These are phyloP conservation scores for Candida ortonii DNA, from an alignment of 805 yeast genomes.

Conservation along the genomic window DNA sequence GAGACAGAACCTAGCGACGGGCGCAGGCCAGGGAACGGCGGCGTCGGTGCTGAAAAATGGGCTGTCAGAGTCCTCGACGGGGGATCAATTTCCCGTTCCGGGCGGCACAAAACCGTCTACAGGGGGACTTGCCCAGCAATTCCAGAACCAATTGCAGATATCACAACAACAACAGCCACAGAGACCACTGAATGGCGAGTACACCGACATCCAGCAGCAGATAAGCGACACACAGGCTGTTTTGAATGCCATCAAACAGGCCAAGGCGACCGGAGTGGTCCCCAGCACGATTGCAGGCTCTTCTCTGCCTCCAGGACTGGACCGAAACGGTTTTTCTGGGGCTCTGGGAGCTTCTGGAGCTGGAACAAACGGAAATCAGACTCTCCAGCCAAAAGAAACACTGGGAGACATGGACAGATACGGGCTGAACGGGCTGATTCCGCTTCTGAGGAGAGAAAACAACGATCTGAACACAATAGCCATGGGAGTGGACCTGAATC, in stretches of 20 bases:
- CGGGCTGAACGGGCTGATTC: slow-evolving; percentile 64
- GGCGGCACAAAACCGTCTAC: slow-evolving; percentile 15
- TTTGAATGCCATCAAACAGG: slow-evolving; percentile 25
- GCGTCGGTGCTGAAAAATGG: slow-evolving; percentile 4
- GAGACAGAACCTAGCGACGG: slow-evolving; percentile 13
- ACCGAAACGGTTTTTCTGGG: not conserved
- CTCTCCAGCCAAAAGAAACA: not conserved
- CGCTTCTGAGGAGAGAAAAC: slow-evolving; percentile 60
- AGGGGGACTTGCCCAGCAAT: slow-evolving; percentile 4
- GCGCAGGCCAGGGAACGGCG: slow-evolving; percentile 15
- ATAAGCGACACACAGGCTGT: slow-evolving; percentile 26
- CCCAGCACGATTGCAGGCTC: slow-evolving; percentile 9
- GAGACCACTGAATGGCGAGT: slow-evolving; percentile 9
- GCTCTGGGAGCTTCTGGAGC: slow-evolving; percentile 1
- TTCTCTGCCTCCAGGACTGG: not conserved
- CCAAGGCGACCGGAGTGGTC: slow-evolving; percentile 13
- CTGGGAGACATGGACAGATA: slow-evolving; percentile 51
- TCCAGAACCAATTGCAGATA: slow-evolving; percentile 3
- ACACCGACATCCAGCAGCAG: slow-evolving; percentile 23
- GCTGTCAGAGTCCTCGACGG: slow-evolving; percentile 12
- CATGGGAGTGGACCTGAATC: slow-evolving; percentile 69
- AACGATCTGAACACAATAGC: slow-evolving; percentile 64
- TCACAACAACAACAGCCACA: slow-evolving; percentile 7
- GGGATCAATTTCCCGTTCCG: slow-evolving; percentile 30
- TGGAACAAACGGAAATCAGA: not conserved